Base-by-base conservation (phyloP, 2,329 filamentous ascomycete species). In the Periglandula ipomoeae region DNA sequence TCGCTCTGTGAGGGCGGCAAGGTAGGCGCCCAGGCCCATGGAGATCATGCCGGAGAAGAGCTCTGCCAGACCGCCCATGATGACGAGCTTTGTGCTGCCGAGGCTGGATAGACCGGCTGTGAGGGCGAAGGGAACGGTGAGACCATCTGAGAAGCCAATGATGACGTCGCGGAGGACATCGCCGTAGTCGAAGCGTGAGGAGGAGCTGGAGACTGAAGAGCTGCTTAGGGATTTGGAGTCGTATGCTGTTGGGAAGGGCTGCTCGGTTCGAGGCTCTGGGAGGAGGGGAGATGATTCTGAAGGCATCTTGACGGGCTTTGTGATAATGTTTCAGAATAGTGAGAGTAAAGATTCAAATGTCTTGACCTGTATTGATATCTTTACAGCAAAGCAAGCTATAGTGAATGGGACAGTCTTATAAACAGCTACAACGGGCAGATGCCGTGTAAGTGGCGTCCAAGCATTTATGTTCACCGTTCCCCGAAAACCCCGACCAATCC, bases 101-200 rank as follows among this genome's bases (percentile, higher is more conserved):
- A 85, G 69, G 45, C 75, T 75, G 2, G 79, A 82, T 2, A 90
- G 72, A 13, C 86, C 86, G 0, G 87, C 86, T 0, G 84, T 89
- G 34, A 90, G 71, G 15, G 86, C 86, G 56, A 90, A 90, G 0
- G 86, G 86, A 0, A 90, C 86, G 0, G 86, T 90, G 56, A 90
- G 73, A 15, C 86, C 86, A 59, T 90, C 86, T 0, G 85, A 83
- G 56, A 89, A 81, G 47, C 86, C 86, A 56, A 90, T 83, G 51
- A 86, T 88, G 53, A 82, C 74, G 63, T 87, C 82, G 41, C 76
- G 73, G 15, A 83, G 65, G 46, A 79, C 59, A 49, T 70, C 67
- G 51, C 64, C 65, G 56, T 72, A 62, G 57, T 67, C 64, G 46
- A 62, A 56, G 50, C 63, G 57, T 10, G 49, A 39, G 8, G 45